Evolutionary conservation across 306 rosid species (phyloP).

Genomic region (Dalbergia oliveri): DNA sequence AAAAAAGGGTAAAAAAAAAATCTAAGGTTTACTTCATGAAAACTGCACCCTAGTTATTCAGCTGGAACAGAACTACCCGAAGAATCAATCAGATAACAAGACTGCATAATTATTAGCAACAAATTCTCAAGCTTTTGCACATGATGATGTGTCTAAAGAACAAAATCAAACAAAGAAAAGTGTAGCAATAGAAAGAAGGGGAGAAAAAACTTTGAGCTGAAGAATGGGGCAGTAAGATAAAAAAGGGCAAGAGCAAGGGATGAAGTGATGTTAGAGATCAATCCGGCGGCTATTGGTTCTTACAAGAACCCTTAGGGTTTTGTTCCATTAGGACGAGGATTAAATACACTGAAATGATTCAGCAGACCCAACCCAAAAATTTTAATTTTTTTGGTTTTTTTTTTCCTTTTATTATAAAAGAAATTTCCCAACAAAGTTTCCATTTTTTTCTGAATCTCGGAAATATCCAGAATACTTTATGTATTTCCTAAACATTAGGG

Average conservation of each 20-base stretch:
- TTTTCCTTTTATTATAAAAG: too few relatives aligned
- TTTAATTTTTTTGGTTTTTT: too few relatives aligned
- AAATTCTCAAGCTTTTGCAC: too few relatives aligned
- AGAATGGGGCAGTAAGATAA: conserved; percentile 34
- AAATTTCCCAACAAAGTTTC: too few relatives aligned
- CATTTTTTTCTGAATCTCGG: too few relatives aligned
- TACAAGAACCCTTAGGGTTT: conserved; percentile 95
- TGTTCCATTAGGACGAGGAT: conserved; percentile 66
- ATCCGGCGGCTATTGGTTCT: conserved; percentile 83
- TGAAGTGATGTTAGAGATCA: conserved; percentile 44
- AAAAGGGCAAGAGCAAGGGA: conserved; percentile 16
- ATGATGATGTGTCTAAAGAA: neutral
- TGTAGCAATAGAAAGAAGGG: conserved; percentile 1
- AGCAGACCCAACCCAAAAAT: too few relatives aligned
- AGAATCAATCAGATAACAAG: conserved; percentile 43
- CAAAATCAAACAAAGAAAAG: neutral
- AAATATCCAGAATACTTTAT: too few relatives aligned
- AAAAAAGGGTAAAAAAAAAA: neutral
- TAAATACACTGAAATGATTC: conserved; percentile 54
- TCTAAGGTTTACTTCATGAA: conserved; percentile 16
- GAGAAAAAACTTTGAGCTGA: conserved; percentile 23
- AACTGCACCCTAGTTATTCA: conserved; percentile 37
- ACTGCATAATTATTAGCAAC: neutral
- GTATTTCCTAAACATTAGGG: too few relatives aligned
- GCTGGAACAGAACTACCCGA: conserved; percentile 31